Percentiles rank a stretch among this genome's conserved stretches.
Evolutionary conservation across 805 yeast genomes (phyloP).

Genomic region (Candida glaebosa): DNA sequence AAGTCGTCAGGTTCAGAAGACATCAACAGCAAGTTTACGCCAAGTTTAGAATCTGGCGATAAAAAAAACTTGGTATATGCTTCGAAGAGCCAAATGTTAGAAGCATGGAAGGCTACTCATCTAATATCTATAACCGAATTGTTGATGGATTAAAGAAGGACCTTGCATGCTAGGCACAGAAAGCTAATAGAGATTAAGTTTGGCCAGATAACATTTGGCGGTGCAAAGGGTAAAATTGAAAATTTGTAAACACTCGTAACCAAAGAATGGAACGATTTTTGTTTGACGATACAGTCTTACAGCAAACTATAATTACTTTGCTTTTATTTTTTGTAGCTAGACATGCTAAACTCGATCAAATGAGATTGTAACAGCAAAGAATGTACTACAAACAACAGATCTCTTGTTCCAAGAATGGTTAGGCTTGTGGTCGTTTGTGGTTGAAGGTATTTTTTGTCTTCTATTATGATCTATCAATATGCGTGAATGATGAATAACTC

Average conservation of each 20-base stretch:
- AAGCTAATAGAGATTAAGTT: background rate
- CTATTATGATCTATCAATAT: background rate
- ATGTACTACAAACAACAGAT: too few relatives aligned
- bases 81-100: background rate
- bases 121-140: background rate
- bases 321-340: too few relatives aligned
- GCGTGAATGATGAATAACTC: background rate
- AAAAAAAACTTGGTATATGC: background rate
- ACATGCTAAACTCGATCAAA: too few relatives aligned
- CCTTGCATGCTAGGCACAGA: background rate
- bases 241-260: background rate
- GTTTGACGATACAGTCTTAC: background rate
- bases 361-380: too few relatives aligned
- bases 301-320: background rate
- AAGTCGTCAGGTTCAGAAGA: too few relatives aligned
- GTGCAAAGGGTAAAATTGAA: background rate
- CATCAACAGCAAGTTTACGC: too few relatives aligned
- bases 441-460: too few relatives aligned
- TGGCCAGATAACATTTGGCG: background rate
- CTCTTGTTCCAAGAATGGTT: too few relatives aligned
- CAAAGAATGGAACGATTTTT: background rate
- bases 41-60: too few relatives aligned
- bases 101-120: background rate
- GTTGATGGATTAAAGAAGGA: background rate
- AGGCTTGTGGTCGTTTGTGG: too few relatives aligned